Base-by-base conservation (phyloP, 768 basidiomycete genomes). In the Lactarius quietus region DNA sequence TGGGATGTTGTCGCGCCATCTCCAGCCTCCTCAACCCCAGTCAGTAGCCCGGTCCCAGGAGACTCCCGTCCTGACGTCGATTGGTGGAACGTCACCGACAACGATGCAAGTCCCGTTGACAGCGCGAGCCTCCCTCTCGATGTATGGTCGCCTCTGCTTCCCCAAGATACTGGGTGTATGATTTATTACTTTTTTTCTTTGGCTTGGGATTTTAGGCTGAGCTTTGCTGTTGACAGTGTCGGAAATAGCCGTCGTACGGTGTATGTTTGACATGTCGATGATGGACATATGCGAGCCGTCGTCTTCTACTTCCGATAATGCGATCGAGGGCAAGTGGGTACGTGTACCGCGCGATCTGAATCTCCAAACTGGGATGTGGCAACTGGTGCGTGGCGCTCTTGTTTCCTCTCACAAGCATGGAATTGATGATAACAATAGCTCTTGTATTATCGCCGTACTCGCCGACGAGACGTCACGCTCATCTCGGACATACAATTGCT, bases 241-340 rank as follows among this genome's bases (percentile, higher is more conserved):
- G 29, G 93, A 94, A 75, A 90, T 96, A 31, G 79, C 85, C 0
- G 78, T 94, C 61, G 81, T 81, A 1, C 78, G 82, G 23, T 97
- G 94, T 71, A 76, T 87, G 56, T 74, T 92, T 45, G 79, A 88
- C 33, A 87, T 92, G 3, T 77, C 74, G 3, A 74, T 86, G 43
- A 78, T 80, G 0, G 82, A 84, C 29, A 67, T 90, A 14, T 98
- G 95, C 73, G 75, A 76, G 0, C 95, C 95, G 0, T 74, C 80
- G 1, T 83, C 88, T 1, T 92, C 86, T 1, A 78, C 79, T 14
- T 89, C 92, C 72, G 75, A 88, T 56, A 90, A 94, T 72, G 86
- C 88, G 6, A 83, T 86, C 70, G 86, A 83, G 69, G 90, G 90
- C 0, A 91, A 88, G 70, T 99, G 96, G 96, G 93, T 96, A 2